Evolutionary conservation across 495 filamentous ascomycete genomes (phyloP).

Genomic region (Penicillium coprophilum): DNA sequence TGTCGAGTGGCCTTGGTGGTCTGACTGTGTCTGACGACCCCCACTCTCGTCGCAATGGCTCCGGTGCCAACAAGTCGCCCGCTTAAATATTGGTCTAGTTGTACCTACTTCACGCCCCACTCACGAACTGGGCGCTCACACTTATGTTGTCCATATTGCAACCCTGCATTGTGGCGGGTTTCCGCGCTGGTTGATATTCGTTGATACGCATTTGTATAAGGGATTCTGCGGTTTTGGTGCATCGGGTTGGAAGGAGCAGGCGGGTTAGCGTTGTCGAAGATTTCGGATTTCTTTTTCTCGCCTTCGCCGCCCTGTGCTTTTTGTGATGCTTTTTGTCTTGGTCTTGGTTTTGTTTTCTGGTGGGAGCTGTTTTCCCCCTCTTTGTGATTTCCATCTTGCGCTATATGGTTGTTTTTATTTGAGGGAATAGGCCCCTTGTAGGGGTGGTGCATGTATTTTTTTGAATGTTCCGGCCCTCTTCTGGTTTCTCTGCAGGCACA

Average conservation of each 20-base stretch:
- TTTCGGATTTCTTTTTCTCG: conserved; percentile 33
- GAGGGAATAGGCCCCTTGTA: background rate
- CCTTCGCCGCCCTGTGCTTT: conserved; percentile 35
- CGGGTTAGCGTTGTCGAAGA: conserved; percentile 45
- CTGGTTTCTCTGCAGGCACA: conserved; percentile 11
- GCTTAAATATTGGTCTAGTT: conserved; percentile 34
- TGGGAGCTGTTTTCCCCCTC: conserved; percentile 31
- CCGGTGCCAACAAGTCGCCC: conserved; percentile 50
- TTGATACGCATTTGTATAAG: conserved; percentile 56
- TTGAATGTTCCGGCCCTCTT: conserved; percentile 17
- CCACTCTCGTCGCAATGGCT: conserved; percentile 76
- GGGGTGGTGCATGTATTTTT: conserved; percentile 33
- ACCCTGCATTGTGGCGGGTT: conserved; percentile 45
- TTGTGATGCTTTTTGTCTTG: conserved; percentile 35
- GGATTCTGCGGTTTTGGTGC: conserved; percentile 52
- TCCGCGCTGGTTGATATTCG: conserved; percentile 62
- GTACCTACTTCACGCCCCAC: conserved; percentile 23
- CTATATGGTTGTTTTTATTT: conserved; percentile 35
- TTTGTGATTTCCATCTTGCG: conserved; percentile 43
- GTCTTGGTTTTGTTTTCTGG: conserved; percentile 31
- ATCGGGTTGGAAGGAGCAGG: conserved; percentile 54
- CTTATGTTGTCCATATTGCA: conserved; percentile 46
- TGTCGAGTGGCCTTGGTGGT: conserved; percentile 76
- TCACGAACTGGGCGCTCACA: conserved; percentile 25
- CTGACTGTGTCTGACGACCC: conserved; percentile 76